Base-by-base conservation (phyloP, 1,284 basidiomycete species). In the Leucoagaricus sp. region DNA sequence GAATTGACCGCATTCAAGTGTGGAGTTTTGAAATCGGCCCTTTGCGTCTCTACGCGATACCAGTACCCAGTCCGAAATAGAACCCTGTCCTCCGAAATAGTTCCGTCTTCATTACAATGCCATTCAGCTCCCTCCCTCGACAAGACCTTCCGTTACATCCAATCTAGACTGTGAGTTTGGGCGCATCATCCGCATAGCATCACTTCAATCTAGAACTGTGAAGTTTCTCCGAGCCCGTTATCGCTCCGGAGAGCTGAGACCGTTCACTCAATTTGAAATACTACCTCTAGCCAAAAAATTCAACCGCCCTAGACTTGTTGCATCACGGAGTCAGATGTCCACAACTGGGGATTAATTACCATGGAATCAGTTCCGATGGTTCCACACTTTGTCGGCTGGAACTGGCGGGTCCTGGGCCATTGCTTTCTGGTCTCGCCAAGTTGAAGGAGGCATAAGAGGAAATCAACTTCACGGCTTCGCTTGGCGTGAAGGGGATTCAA, bases 91-190 rank as follows among this genome's bases (percentile, higher is more conserved):
- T 41, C 53, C 53, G 53, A 55, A 19, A 44, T 31, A 38, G 17
- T 12, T 41, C 53, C 53, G 53, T n/a, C 31, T 26, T 55, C 36
- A 42, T 44, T 23, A 49, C 40, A 55, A 29, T 28, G 29, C 53
- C 44, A 42, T 48, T 48, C 21, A 36, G 53, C 45, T 42, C 33
- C 45, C 34, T 55, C 42, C 42, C 42, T 41, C 28, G 34, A 48
- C 6, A 29, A 9, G 6, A 48, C 36, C 41, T 48, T 42, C 45
- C 42, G 13, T 38, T 6, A 38, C 13, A 10, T 38, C 36, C 17
- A 15, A 45, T 31, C 26, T 36, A 21, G n/a, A 13, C 21, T 42
- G 3, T 42, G 17, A 42, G 33, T 10, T 21, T 7, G 19, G 26
- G 38, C 47, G 46, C 47, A 49, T 44, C 47, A 55, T 25, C 34